phyloP scores from a whole-genome alignment of 345 rosid species.

The Syzygium oleosum region DNA sequence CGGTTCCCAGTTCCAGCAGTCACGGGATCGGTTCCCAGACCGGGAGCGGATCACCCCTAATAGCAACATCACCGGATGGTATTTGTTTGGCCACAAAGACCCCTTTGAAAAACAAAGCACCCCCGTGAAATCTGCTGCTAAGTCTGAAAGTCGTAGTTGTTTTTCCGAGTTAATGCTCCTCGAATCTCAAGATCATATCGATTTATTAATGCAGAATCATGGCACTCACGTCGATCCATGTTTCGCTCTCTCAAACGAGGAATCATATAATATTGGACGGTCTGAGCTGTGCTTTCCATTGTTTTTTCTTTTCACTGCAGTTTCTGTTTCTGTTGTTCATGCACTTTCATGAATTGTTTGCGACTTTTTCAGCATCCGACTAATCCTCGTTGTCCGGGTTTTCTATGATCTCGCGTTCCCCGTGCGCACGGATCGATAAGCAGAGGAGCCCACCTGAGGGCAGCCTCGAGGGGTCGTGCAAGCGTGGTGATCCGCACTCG shows the following conservation, averaged over 20 bases:
- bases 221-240: background rate
- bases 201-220: background rate
- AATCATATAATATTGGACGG: background rate
- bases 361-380: background rate
- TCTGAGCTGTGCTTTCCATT: background rate
- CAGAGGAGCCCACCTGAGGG: background rate
- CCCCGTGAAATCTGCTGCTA: background rate
- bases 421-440: background rate
- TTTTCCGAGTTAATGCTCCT: background rate
- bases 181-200: background rate
- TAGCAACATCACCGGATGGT: background rate
- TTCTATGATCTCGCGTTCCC: background rate
- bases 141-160: background rate
- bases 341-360: background rate
- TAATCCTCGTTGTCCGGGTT: background rate
- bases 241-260: background rate
- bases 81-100: background rate
- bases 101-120: background rate
- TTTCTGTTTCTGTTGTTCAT: background rate
- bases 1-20: too few relatives aligned
- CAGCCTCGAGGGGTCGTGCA: background rate
- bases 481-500: background rate
- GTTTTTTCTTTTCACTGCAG: background rate
- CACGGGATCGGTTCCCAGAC: fast-evolving
- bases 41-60: fast-evolving